phyloP scores from a whole-genome alignment of 306 rosid genomes.

The Malus sieversii region DNA sequence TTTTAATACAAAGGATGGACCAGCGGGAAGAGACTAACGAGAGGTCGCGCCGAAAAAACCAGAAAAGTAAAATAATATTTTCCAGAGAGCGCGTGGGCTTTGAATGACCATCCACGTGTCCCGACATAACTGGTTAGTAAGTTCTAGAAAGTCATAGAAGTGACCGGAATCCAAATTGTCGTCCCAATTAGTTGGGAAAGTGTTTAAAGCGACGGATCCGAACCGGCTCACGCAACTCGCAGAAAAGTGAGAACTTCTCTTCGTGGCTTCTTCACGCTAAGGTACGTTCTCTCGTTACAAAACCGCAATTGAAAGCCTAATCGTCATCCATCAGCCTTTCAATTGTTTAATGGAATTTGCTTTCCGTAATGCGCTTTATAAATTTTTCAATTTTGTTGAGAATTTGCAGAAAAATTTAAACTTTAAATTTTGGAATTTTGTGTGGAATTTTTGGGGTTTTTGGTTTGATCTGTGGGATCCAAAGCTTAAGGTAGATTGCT shows the following conservation, averaged over 20 bases:
- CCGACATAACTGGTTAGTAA: conserved; percentile 16
- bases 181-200: background rate
- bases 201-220: conserved; percentile 4
- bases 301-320: background rate
- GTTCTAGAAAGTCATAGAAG: conserved; percentile 53
- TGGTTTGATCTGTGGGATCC: background rate
- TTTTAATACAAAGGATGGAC: no score
- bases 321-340: background rate
- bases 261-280: background rate
- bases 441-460: background rate
- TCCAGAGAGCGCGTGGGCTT: background rate
- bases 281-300: background rate
- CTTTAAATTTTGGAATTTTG: background rate
- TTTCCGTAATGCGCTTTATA: background rate
- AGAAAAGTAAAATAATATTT: background rate
- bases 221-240: background rate
- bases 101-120: background rate
- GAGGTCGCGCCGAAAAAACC: background rate
- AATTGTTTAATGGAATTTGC: background rate
- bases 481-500: background rate
- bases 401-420: background rate
- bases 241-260: background rate
- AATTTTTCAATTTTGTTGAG: background rate
- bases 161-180: background rate
- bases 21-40: no score